Evolutionary conservation across 768 basidiomycete species (phyloP).

Genomic region (Leucocoprinus birnbaumii): DNA sequence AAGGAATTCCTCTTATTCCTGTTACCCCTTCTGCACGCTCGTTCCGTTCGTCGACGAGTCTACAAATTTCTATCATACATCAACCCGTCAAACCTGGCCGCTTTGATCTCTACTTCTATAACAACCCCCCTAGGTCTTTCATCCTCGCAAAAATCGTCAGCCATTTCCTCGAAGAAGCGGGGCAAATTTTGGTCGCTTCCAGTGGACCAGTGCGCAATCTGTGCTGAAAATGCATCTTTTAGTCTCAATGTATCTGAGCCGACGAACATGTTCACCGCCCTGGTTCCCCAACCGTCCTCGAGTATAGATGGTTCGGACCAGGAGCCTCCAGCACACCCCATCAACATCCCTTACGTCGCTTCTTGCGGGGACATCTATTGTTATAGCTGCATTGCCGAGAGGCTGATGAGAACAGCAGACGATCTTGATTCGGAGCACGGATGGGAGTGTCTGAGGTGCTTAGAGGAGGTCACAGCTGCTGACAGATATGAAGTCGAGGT

Average conservation of each 20-base stretch:
- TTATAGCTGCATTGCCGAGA: constrained; percentile 88
- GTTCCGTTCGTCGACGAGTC: constrained; percentile 58
- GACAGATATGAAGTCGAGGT: constrained; percentile 54
- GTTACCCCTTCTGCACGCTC: constrained; percentile 78
- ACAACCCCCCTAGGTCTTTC: constrained; percentile 10
- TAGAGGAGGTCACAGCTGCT: constrained; percentile 57
- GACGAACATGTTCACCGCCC: constrained; percentile 41
- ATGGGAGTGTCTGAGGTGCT: constrained; percentile 88
- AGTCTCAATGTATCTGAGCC: constrained; percentile 55
- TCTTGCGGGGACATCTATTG: constrained; percentile 88
- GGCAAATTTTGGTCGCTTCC: constrained; percentile 75
- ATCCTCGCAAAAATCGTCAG: background rate
- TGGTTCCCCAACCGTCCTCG: constrained; percentile 11
- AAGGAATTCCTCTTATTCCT: constrained; percentile 96
- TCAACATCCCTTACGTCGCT: constrained; percentile 80
- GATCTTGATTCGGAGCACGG: constrained; percentile 53
- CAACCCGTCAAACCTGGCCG: constrained; percentile 25
- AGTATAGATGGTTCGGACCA: constrained; percentile 25
- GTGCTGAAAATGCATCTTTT: constrained; percentile 71
- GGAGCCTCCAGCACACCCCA: constrained; percentile 56
- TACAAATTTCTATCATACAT: constrained; percentile 32
- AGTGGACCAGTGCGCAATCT: constrained; percentile 84
- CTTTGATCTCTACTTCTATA: constrained; percentile 25
- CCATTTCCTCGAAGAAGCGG: constrained; percentile 20
- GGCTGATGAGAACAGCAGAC: constrained; percentile 70